Conservation (phyloP, 73 alveolate species). For the Tetrahymena malaccensis region DNA sequence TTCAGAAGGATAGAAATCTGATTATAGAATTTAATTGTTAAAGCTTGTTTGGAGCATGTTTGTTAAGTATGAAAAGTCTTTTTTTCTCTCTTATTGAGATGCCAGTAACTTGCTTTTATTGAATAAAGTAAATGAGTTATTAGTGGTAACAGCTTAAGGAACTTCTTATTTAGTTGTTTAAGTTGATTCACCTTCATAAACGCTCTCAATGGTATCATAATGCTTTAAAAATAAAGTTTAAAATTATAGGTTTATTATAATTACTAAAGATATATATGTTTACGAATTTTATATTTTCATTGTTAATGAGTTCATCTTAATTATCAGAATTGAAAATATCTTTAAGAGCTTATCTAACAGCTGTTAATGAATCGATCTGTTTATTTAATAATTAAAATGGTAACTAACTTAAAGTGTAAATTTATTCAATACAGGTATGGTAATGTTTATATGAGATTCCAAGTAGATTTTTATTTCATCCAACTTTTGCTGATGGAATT, state of each 20-base stretch:
- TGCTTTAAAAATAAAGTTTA: not conserved
- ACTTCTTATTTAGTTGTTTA: not conserved
- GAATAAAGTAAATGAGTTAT: not conserved
- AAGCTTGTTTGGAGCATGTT: not conserved
- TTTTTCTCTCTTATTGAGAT: not conserved
- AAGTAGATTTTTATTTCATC: not conserved
- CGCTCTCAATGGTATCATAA: not conserved
- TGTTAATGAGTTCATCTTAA: not conserved
- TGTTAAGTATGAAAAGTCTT: not conserved
- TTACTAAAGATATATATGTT: not conserved
- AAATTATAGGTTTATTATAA: too few relatives aligned
- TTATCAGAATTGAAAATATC: not conserved
- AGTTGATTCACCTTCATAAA: not conserved
- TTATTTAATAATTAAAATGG: not conserved
- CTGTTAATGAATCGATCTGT: not conserved
- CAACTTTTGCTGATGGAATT: not conserved
- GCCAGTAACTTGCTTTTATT: not conserved
- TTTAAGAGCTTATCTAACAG: not conserved
- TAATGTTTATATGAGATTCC: not conserved
- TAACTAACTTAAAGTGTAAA: not conserved
- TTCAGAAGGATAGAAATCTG: not conserved
- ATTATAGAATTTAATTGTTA: not conserved
- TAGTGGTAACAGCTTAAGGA: not conserved
- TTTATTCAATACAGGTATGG: not conserved
- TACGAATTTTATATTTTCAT: not conserved